Base-by-base conservation (phyloP, 768 basidiomycete genomes). In the Lactarius pseudohatsudake region DNA sequence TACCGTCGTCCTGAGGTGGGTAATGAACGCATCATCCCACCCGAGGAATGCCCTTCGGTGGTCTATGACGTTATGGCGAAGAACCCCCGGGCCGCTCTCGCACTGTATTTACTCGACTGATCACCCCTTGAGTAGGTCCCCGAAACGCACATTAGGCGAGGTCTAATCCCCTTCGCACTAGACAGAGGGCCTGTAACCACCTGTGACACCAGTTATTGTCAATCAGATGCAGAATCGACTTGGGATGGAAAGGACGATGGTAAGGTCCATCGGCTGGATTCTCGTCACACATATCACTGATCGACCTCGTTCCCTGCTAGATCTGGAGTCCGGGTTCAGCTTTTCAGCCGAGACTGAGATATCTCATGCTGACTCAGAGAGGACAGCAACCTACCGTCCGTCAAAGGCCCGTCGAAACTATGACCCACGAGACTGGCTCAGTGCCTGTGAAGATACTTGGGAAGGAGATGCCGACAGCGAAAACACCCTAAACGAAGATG, bases 1-100 rank as follows among this genome's bases (percentile, higher is more conserved):
- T 69, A 69, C 55, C 34, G 18, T n/a, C 59, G 61, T 64, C 69
- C 67, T 47, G 68, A 70, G 63, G 69, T 70, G 69, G 56, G 69
- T 70, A 59, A 22, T 56, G 59, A 67, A 20, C 53, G 36, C 53
- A 22, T 67, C 43, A 45, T 67, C 65, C 55, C 56, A 41, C 61
- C 60, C 32, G 64, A 61, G 56, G 67, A 68, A 47, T 61, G 67
- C 43, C 66, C 66, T 30, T 67, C 32, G 59, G 26, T 67, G 54
- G 66, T 67, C 57, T 67, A 67, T 40, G 66, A 67, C 34, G 34
- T 67, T 32, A 67, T 67, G 66, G 62, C 66, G 62, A 67, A 67
- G 66, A 67, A 67, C 28, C 66, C 66, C 20, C 57, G 62, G 66
- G 66, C 66, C 53, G 66, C 66, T 32, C 66, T 67, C 62, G 62